phyloP scores from a whole-genome alignment of 192 early-diverging fungal species.

The Umbelopsis sp. region DNA sequence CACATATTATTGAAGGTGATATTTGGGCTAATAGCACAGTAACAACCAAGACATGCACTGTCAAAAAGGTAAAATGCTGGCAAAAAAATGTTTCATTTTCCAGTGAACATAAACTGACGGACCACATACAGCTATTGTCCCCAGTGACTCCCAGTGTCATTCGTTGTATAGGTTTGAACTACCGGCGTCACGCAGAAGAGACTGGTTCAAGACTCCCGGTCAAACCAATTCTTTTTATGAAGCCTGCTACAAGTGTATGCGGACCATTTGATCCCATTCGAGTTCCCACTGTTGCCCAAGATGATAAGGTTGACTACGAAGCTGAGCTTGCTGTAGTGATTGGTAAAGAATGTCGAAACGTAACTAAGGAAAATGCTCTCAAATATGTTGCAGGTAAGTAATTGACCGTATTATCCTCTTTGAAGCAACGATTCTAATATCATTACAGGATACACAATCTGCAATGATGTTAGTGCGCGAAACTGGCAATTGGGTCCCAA shows the following conservation, averaged over 20 bases:
- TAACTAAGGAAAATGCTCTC: constrained; percentile 49
- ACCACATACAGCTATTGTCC: constrained; percentile 43
- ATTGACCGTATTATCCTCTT: background rate
- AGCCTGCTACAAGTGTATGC: constrained; percentile 48
- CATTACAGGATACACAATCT: constrained; percentile 52
- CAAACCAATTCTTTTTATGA: constrained; percentile 62
- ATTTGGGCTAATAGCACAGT: constrained; percentile 36
- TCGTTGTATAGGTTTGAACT: constrained; percentile 65
- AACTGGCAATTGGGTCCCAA: constrained; percentile 55
- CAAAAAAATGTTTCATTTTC: background rate
- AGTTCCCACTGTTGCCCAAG: constrained; percentile 49
- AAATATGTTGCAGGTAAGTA: constrained; percentile 50
- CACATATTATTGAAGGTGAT: constrained; percentile 54
- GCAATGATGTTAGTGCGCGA: constrained; percentile 64
- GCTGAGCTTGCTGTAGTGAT: constrained; percentile 66
- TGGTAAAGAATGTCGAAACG: constrained; percentile 56
- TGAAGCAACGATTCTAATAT: background rate
- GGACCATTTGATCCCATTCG: constrained; percentile 48
- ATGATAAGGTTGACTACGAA: constrained; percentile 64
- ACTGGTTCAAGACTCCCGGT: constrained; percentile 50
- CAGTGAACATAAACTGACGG: background rate
- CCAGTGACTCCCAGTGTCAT: constrained; percentile 43
- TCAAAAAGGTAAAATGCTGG: constrained; percentile 41
- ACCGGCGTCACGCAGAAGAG: constrained; percentile 58
- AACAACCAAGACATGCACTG: constrained; percentile 42